Conservation (phyloP, 2,329 filamentous ascomycete genomes). For the Penicillium polonicum region DNA sequence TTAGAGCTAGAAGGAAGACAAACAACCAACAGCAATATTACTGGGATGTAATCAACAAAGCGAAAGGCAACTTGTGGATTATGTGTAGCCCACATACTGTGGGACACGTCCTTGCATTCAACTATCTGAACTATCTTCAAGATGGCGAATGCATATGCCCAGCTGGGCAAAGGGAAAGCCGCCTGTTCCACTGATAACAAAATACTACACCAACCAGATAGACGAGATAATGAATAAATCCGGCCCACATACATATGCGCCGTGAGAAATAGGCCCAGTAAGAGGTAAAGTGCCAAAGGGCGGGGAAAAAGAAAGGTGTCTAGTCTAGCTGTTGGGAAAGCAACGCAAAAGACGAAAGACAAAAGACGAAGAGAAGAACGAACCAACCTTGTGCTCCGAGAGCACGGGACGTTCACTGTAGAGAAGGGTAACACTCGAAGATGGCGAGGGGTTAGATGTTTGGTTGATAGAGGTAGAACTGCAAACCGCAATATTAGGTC, state of each 20-base stretch:
- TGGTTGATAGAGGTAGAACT: constrained; percentile 17
- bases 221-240: constrained; percentile 9
- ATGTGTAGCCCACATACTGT: constrained; percentile 8
- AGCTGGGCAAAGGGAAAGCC: background rate
- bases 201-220: constrained; percentile 15
- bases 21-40: no score
- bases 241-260: constrained; percentile 7
- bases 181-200: constrained; percentile 3
- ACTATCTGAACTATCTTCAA: constrained; percentile 21
- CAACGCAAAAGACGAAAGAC: constrained; percentile 19
- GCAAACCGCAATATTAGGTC: constrained; percentile 20
- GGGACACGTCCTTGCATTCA: constrained; percentile 11
- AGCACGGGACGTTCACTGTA: constrained; percentile 19
- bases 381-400: constrained; percentile 39
- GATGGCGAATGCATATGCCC: constrained; percentile 12
- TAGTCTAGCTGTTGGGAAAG: constrained; percentile 13
- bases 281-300: constrained; percentile 10
- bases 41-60: no score
- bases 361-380: constrained; percentile 17
- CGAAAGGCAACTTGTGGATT: background rate
- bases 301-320: constrained; percentile 4
- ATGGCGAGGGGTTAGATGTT: constrained; percentile 5
- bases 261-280: constrained; percentile 3
- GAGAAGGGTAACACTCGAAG: constrained; percentile 18
- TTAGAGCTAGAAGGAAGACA: no score